Evolutionary conservation across 106 monocot genomes (phyloP).

Genomic region (Narthecium ossifragum): DNA sequence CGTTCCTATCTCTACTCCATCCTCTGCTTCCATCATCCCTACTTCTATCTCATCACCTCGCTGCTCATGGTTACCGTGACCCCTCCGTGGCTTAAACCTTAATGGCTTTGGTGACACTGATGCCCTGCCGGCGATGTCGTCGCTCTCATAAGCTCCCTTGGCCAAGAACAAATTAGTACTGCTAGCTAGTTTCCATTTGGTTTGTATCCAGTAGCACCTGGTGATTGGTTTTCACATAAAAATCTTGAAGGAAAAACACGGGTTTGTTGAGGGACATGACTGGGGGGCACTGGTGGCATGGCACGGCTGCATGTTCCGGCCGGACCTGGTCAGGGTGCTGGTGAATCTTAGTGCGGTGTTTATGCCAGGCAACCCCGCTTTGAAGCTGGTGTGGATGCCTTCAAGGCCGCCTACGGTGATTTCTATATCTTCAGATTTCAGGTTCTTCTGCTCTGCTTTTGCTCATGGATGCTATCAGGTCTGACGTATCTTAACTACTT

Average conservation of each 20-base stretch:
- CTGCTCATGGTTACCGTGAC: conserved; percentile 33
- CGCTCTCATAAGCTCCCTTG: conserved; percentile 23
- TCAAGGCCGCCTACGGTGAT: conserved; percentile 28
- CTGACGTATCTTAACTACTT: too few relatives aligned
- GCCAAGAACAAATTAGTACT: conserved; percentile 22
- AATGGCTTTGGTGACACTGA: conserved; percentile 15
- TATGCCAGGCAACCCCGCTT: conserved; percentile 9
- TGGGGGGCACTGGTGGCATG: conserved; percentile 66
- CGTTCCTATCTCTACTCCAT: too few relatives aligned
- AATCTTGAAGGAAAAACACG: conserved; percentile 4
- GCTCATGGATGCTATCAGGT: too few relatives aligned
- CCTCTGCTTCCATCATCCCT: too few relatives aligned
- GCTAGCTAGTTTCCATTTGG: conserved; percentile 8
- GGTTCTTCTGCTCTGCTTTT: conserved; percentile 6
- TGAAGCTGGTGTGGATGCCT: conserved; percentile 17
- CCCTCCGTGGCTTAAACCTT: conserved; percentile 6
- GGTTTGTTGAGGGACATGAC: conserved; percentile 68
- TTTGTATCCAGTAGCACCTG: too few relatives aligned
- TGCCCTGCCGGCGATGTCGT: conserved; percentile 12
- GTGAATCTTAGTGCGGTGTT: conserved; percentile 41
- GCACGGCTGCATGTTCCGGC: conserved; percentile 42
- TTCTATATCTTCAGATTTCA: conserved; percentile 43
- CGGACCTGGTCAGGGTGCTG: conserved; percentile 49
- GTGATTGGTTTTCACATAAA: too few relatives aligned
- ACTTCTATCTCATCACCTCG: too few relatives aligned